Evolutionary conservation across 2,329 filamentous ascomycete genomes (phyloP).

Genomic region (Pseudogymnoascus sp.): DNA sequence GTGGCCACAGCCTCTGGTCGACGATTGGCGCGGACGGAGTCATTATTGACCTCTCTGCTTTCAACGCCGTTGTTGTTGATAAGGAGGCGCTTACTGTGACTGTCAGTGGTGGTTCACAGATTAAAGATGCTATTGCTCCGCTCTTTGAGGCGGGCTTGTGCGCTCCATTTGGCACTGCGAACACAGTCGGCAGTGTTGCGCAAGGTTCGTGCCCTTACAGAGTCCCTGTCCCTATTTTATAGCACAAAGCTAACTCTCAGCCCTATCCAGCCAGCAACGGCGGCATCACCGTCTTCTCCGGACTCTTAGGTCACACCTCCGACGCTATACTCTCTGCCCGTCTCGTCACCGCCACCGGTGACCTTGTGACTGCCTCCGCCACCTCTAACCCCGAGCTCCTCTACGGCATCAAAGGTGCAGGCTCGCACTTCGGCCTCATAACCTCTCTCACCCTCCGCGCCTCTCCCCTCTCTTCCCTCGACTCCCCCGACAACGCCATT

Average conservation of each 20-base stretch:
- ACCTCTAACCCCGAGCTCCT: conserved; percentile 22
- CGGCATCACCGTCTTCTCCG: conserved; percentile 68
- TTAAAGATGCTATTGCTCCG: conserved; percentile 17
- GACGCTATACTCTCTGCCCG: conserved; percentile 50
- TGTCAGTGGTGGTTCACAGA: conserved; percentile 15
- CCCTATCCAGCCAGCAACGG: conserved; percentile 68
- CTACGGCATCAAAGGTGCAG: conserved; percentile 26
- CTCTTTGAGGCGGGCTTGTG: conserved; percentile 15
- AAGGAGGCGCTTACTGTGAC: conserved; percentile 15
- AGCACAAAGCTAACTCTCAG: conserved; percentile 35
- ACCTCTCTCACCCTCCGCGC: conserved; percentile 24
- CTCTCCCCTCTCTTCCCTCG: conserved; percentile 20
- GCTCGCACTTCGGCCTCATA: conserved; percentile 28
- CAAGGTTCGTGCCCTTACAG: conserved; percentile 25
- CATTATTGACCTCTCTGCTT: conserved; percentile 23
- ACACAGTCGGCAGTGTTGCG: conserved; percentile 26
- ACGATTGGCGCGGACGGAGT: conserved; percentile 23
- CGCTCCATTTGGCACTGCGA: conserved; percentile 26
- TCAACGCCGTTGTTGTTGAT: conserved; percentile 19
- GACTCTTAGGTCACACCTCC: conserved; percentile 68
- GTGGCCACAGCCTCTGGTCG: conserved; percentile 25
- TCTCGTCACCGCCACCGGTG: conserved; percentile 32
- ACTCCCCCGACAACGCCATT: conserved; percentile 19
- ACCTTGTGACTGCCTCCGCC: conserved; percentile 19
- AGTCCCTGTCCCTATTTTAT: conserved; percentile 25